A percentile compares a stretch with the other conserved stretches of the same genome.
Conservation (phyloP, 208 protist species). For the Crithidia brevicula region DNA sequence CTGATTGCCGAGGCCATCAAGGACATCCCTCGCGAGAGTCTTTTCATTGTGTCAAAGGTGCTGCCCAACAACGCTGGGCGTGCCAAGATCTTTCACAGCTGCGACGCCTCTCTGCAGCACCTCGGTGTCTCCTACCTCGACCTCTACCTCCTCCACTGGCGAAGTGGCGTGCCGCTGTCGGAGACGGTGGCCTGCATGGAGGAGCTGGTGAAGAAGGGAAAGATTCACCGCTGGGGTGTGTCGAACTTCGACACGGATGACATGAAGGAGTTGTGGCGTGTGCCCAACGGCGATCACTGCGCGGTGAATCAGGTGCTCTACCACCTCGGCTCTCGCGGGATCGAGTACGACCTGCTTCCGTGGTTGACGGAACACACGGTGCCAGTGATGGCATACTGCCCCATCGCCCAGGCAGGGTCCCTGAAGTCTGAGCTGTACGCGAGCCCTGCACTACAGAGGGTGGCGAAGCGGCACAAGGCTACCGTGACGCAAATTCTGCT, state of each 20-base stretch:
- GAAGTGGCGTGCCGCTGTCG: constrained; percentile 37
- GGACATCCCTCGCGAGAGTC: constrained; percentile 57
- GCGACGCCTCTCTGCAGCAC: constrained; percentile 58
- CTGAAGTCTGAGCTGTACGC: constrained; percentile 65
- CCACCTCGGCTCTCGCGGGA: constrained; percentile 81
- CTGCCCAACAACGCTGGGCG: constrained; percentile 86
- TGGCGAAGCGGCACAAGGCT: constrained; percentile 37
- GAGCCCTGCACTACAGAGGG: constrained; percentile 34
- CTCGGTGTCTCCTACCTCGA: constrained; percentile 85
- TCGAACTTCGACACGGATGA: constrained; percentile 82
- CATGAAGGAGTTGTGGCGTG: constrained; percentile 66
- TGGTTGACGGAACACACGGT: constrained; percentile 57
- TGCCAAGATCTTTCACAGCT: constrained; percentile 70
- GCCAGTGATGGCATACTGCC: constrained; percentile 83
- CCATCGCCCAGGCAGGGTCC: constrained; percentile 56
- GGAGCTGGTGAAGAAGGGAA: constrained; percentile 66
- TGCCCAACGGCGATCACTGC: constrained; percentile 50
- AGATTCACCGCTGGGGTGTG: constrained; percentile 82
- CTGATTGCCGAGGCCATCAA: constrained; percentile 48
- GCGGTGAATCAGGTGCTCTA: constrained; percentile 84
- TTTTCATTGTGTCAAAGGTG: constrained; percentile 94
- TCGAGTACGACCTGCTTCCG: constrained; percentile 69
- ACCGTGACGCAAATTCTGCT: constrained; percentile 46
- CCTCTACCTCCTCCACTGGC: constrained; percentile 93
- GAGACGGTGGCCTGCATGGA: constrained; percentile 88